Evolutionary conservation across 2,329 filamentous ascomycete species (phyloP).

Genomic region (Paraphoma chrysanthemicola): DNA sequence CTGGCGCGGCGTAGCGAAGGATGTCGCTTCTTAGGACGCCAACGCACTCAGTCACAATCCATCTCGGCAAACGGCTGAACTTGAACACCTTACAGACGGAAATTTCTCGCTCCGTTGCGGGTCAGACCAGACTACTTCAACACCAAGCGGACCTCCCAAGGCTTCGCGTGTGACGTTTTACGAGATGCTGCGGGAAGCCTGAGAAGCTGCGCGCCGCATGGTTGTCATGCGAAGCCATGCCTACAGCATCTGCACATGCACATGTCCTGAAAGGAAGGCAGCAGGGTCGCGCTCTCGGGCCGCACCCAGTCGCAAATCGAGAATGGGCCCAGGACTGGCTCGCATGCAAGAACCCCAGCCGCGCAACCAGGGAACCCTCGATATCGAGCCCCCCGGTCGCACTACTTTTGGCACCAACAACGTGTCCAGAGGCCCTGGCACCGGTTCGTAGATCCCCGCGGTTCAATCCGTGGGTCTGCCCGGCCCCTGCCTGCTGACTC

Average conservation of each 20-base stretch:
- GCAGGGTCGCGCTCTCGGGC: constrained; percentile 38
- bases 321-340: constrained; percentile 27
- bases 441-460: constrained; percentile 47
- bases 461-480: constrained; percentile 39
- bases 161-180: constrained; percentile 21
- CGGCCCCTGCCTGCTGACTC: constrained; percentile 16
- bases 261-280: constrained; percentile 18
- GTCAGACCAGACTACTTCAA: constrained; percentile 14
- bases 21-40: constrained; percentile 17
- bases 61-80: constrained; percentile 22
- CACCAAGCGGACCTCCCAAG: constrained; percentile 19
- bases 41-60: constrained; percentile 14
- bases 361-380: constrained; percentile 17
- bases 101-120: constrained; percentile 38
- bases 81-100: constrained; percentile 30
- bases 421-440: constrained; percentile 44
- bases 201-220: constrained; percentile 18
- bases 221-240: constrained; percentile 11
- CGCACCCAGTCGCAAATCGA: constrained; percentile 48
- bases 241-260: constrained; percentile 6
- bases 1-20: constrained; percentile 22
- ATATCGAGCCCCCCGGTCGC: constrained; percentile 24
- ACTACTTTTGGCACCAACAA: constrained; percentile 46
- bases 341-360: constrained; percentile 23
- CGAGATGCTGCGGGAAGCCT: constrained; percentile 22